Conservation (phyloP, 78 protist genomes). For the Ministeria vibrans region DNA sequence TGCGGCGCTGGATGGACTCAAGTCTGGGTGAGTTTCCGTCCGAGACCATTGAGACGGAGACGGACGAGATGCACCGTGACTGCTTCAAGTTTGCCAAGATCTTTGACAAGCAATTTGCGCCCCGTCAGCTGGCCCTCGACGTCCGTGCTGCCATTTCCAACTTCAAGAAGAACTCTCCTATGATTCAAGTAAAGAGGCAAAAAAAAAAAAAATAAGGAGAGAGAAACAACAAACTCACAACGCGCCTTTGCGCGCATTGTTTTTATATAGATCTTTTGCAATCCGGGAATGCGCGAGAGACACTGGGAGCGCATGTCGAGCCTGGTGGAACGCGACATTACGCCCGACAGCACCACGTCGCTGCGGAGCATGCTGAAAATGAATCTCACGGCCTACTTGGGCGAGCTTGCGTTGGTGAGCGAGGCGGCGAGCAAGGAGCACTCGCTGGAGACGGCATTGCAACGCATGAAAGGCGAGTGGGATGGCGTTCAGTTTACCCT, state of each 20-base stretch:
- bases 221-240: too few species aligned
- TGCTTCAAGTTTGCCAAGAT: neutral
- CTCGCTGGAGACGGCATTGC: conserved; percentile 59
- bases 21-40: neutral
- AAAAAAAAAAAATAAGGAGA: too few species aligned
- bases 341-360: conserved; percentile 11
- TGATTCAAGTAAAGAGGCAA: conserved; percentile 39
- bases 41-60: neutral
- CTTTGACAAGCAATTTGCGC: neutral
- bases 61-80: neutral
- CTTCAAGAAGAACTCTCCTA: conserved; percentile 43
- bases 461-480: conserved; percentile 62
- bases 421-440: conserved; percentile 65
- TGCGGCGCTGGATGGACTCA: neutral
- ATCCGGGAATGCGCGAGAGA: conserved; percentile 66
- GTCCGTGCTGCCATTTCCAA: conserved; percentile 24
- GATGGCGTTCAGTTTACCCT: conserved; percentile 19
- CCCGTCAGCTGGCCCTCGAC: neutral
- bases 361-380: conserved; percentile 20
- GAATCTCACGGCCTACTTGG: conserved; percentile 23
- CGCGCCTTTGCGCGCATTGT: too few species aligned
- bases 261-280: conserved; percentile 35
- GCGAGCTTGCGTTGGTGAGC: conserved; percentile 22
- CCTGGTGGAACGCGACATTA: conserved; percentile 24
- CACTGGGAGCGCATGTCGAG: conserved; percentile 65